Conservation (phyloP, 257 asterid genomes). For the Scutellaria barbata region DNA sequence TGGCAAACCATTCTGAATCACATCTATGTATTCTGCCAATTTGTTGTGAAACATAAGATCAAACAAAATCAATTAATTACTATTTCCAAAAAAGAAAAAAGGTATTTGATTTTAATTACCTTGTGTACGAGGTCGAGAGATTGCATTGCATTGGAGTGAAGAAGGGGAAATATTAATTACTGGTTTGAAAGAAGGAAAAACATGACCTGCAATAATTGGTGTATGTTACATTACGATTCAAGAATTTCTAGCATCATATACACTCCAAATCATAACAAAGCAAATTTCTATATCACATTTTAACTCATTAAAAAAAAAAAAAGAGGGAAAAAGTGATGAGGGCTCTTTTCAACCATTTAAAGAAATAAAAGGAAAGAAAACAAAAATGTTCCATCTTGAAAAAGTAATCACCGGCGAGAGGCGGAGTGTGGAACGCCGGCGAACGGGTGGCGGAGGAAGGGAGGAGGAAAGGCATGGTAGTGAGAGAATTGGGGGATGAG, state of each 20-base stretch:
- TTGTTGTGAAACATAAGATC: background rate
- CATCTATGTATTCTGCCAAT: slow-evolving; percentile 48
- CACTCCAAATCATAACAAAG: slow-evolving; percentile 7
- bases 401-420: slow-evolving; percentile 38
- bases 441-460: slow-evolving; percentile 33
- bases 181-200: slow-evolving; percentile 33
- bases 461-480: slow-evolving; percentile 34
- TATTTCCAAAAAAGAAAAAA: background rate
- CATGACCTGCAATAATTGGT: slow-evolving; percentile 38
- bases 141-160: slow-evolving; percentile 48
- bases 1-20: slow-evolving; percentile 55
- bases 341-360: slow-evolving; percentile 18
- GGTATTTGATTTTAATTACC: no score
- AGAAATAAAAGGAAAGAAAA: background rate
- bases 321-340: slow-evolving; percentile 1
- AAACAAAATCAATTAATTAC: background rate
- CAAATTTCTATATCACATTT: background rate
- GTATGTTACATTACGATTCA: background rate
- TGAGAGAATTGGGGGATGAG: background rate
- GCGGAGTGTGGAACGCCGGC: background rate
- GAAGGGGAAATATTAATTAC: slow-evolving; percentile 5
- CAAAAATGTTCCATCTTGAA: background rate
- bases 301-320: background rate
- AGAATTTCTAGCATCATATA: no score
- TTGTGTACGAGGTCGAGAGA: slow-evolving; percentile 54